Evolutionary conservation across 2,329 filamentous ascomycete species (phyloP).

Genomic region (Nannizziopsis arthrosporioides): DNA sequence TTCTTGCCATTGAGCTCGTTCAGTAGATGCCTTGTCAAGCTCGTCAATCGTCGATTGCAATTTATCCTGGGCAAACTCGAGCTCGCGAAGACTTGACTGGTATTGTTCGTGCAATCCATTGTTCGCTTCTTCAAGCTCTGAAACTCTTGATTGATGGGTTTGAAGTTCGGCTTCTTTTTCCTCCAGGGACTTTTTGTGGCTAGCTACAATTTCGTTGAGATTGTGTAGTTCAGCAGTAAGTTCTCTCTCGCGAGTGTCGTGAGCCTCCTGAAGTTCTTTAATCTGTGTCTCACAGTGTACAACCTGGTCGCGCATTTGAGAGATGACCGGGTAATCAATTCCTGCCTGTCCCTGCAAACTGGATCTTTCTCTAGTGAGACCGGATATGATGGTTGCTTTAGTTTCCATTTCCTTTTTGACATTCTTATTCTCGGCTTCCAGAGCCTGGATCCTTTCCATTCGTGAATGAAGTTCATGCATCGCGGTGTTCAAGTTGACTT

Average conservation of each 20-base stretch:
- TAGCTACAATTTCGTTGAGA: slow-evolving; percentile 47
- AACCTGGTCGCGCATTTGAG: slow-evolving; percentile 75
- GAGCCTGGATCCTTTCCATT: slow-evolving; percentile 77
- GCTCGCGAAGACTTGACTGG: slow-evolving; percentile 52
- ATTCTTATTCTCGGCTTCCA: slow-evolving; percentile 71
- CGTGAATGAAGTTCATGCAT: slow-evolving; percentile 83
- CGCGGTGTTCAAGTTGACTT: slow-evolving; percentile 77
- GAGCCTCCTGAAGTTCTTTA: slow-evolving; percentile 56
- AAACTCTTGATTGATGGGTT: slow-evolving; percentile 44
- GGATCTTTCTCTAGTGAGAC: slow-evolving; percentile 80
- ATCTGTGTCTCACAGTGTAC: slow-evolving; percentile 77
- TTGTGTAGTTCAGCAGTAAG: slow-evolving; percentile 58
- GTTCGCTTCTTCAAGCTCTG: slow-evolving; percentile 59
- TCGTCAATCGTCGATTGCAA: slow-evolving; percentile 60
- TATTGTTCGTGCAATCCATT: slow-evolving; percentile 63
- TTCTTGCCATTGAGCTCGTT: slow-evolving; percentile 50
- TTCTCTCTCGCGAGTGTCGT: slow-evolving; percentile 63
- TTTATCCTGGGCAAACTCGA: slow-evolving; percentile 59
- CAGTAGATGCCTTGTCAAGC: slow-evolving; percentile 53
- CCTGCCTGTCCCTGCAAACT: slow-evolving; percentile 70
- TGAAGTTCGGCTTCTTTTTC: slow-evolving; percentile 25
- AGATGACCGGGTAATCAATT: slow-evolving; percentile 83
- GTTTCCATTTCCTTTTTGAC: slow-evolving; percentile 93
- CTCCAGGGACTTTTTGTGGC: slow-evolving; percentile 18
- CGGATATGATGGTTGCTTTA: slow-evolving; percentile 92